Conservation (phyloP, 768 basidiomycete genomes). For the Rhizopogon sp. region DNA sequence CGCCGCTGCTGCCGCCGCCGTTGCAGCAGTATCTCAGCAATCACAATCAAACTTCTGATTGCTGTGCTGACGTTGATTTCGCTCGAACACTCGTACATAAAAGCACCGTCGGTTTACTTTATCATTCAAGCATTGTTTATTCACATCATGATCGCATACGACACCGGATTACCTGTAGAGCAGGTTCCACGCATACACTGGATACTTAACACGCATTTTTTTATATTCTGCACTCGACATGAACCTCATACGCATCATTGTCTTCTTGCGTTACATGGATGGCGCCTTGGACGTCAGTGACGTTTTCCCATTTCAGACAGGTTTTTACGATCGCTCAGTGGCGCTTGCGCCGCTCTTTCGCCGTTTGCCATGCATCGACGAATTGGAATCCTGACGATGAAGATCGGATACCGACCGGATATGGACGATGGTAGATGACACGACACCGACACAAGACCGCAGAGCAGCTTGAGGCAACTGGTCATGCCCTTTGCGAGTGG, state of each 20-base stretch:
- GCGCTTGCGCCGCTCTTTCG: slow-evolving; percentile 46
- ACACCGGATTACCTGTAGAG: slow-evolving; percentile 47
- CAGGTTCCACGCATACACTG: slow-evolving; percentile 52
- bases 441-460: slow-evolving; percentile 70
- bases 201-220: slow-evolving; percentile 34
- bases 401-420: slow-evolving; percentile 44
- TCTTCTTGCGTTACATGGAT: slow-evolving; percentile 16
- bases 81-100: slow-evolving; percentile 16
- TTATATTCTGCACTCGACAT: slow-evolving; percentile 41
- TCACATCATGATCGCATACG: slow-evolving; percentile 28
- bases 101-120: slow-evolving; percentile 28
- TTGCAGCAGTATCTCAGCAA: slow-evolving; percentile 45
- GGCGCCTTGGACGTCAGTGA: slow-evolving; percentile 15
- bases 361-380: slow-evolving; percentile 24
- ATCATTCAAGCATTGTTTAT: slow-evolving; percentile 32
- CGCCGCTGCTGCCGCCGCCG: slow-evolving; percentile 52
- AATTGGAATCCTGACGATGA: slow-evolving; percentile 32
- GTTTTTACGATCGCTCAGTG: slow-evolving; percentile 31
- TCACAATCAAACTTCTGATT: slow-evolving; percentile 42
- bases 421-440: slow-evolving; percentile 50
- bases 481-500: slow-evolving; percentile 22
- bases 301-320: slow-evolving; percentile 20
- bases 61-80: slow-evolving; percentile 14
- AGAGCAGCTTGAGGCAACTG: slow-evolving; percentile 48
- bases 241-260: slow-evolving; percentile 21